A percentile compares a stretch with the other conserved stretches of the same genome.
Evolutionary conservation across 2,329 filamentous ascomycete genomes (phyloP).

Genomic region (Sclerotinia trifoliorum): DNA sequence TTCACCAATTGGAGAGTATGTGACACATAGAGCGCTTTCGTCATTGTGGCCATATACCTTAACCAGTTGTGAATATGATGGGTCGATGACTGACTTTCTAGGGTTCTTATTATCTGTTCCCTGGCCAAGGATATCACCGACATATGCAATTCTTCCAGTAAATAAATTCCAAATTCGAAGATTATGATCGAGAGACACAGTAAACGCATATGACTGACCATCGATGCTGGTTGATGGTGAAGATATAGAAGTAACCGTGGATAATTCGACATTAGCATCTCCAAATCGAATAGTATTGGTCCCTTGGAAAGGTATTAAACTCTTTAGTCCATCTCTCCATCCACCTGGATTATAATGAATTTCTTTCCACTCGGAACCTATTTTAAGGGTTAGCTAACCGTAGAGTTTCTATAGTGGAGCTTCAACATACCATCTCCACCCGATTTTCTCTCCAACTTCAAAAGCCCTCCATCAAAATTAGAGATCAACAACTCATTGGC

Average conservation of each 20-base stretch:
- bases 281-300: slow-evolving; percentile 63
- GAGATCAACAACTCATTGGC: slow-evolving; percentile 75
- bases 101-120: slow-evolving; percentile 64
- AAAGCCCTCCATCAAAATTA: slow-evolving; percentile 73
- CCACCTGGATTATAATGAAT: slow-evolving; percentile 71
- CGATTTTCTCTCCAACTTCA: slow-evolving; percentile 64
- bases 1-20: slow-evolving; percentile 82
- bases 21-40: slow-evolving; percentile 62
- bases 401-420: background rate
- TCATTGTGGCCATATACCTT: slow-evolving; percentile 62
- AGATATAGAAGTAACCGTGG: slow-evolving; percentile 63
- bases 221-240: slow-evolving; percentile 47
- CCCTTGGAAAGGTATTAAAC: slow-evolving; percentile 64
- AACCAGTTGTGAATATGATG: slow-evolving; percentile 73
- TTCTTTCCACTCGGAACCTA: slow-evolving; percentile 60
- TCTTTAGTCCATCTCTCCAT: slow-evolving; percentile 66
- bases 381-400: slow-evolving; percentile 22
- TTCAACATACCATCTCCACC: slow-evolving; percentile 48
- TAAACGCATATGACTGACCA: slow-evolving; percentile 63
- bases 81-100: slow-evolving; percentile 74
- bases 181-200: slow-evolving; percentile 84
- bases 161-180: slow-evolving; percentile 85
- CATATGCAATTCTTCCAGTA: slow-evolving; percentile 74
- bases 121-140: slow-evolving; percentile 74
- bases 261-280: slow-evolving; percentile 63